These are phyloP conservation scores for Oryza coarctata DNA, from an alignment of 176 grass and related monocot genomes.

Conservation along the genomic window DNA sequence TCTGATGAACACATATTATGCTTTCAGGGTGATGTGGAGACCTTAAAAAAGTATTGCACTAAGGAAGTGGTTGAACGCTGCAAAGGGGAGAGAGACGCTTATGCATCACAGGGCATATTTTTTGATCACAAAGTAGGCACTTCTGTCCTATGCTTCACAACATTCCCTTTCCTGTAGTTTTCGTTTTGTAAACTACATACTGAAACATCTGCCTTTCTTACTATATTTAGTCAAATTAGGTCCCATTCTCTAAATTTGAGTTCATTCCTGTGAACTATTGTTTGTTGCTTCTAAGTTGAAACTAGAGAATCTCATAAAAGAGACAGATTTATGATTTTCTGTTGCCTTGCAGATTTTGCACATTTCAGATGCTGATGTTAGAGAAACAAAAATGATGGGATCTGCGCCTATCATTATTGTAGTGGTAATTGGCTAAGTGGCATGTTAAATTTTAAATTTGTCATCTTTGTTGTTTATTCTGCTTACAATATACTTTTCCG, in stretches of 20 bases:
- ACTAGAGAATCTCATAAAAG: neutral
- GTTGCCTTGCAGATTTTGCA: conserved; percentile 75
- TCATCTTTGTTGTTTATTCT: conserved; percentile 21
- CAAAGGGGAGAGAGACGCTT: conserved; percentile 81
- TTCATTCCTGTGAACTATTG: conserved; percentile 18
- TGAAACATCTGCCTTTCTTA: neutral
- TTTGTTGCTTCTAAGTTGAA: conserved; percentile 37
- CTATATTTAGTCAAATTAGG: neutral
- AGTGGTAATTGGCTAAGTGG: conserved; percentile 39
- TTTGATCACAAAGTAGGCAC: conserved; percentile 86
- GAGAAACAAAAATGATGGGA: conserved; percentile 96
- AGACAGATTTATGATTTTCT: conserved; percentile 4
- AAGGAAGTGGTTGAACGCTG: conserved; percentile 92
- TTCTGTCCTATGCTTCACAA: neutral
- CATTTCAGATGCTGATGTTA: conserved; percentile 90
- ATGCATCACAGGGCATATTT: conserved; percentile 84
- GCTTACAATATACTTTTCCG: conserved; percentile 22
- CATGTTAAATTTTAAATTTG: neutral
- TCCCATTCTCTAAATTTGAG: neutral
- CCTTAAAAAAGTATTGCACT: conserved; percentile 84
- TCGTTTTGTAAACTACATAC: neutral
- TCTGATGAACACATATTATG: conserved; percentile 20
- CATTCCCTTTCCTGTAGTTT: neutral
- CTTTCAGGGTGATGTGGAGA: conserved; percentile 52
- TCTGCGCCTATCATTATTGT: conserved; percentile 76